A percentile compares a stretch with the other conserved stretches of the same genome.
Conservation (phyloP, 1,139 yeast species). For the Wickerhamiella infanticola region DNA sequence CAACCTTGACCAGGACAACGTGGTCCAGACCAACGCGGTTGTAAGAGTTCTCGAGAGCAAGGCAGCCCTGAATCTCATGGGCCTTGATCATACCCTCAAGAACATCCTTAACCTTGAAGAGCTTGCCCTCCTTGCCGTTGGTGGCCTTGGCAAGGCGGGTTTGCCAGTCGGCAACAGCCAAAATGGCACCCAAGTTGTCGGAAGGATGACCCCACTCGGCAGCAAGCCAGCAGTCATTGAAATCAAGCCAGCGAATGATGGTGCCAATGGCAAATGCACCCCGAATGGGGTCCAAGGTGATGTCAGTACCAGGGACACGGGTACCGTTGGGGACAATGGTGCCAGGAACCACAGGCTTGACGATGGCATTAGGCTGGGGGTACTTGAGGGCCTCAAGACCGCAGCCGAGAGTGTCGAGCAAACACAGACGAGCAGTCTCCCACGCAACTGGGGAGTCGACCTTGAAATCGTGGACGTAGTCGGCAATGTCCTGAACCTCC, state of each 20-base stretch:
- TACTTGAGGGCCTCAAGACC: constrained; percentile 45
- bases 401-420: constrained; percentile 42
- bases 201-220: constrained; percentile 57
- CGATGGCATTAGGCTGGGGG: constrained; percentile 32
- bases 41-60: constrained; percentile 44
- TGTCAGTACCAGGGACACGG: constrained; percentile 36
- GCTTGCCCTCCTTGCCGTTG: constrained; percentile 24
- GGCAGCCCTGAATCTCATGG: constrained; percentile 44
- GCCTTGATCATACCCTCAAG: constrained; percentile 44
- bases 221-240: constrained; percentile 48
- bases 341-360: constrained; percentile 43
- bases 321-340: constrained; percentile 40
- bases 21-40: constrained; percentile 47
- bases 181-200: constrained; percentile 42
- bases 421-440: constrained; percentile 39
- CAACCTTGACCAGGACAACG: constrained; percentile 43
- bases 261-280: constrained; percentile 46
- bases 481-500: constrained; percentile 35
- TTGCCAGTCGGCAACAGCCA: constrained; percentile 42
- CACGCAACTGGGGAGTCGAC: constrained; percentile 33
- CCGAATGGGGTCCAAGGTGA: constrained; percentile 38
- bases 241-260: constrained; percentile 42
- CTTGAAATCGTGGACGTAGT: constrained; percentile 34
- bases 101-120: constrained; percentile 34
- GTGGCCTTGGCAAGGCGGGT: constrained; percentile 33